Conservation (phyloP, 495 filamentous ascomycete species). For the Aspergillus homomorphus region DNA sequence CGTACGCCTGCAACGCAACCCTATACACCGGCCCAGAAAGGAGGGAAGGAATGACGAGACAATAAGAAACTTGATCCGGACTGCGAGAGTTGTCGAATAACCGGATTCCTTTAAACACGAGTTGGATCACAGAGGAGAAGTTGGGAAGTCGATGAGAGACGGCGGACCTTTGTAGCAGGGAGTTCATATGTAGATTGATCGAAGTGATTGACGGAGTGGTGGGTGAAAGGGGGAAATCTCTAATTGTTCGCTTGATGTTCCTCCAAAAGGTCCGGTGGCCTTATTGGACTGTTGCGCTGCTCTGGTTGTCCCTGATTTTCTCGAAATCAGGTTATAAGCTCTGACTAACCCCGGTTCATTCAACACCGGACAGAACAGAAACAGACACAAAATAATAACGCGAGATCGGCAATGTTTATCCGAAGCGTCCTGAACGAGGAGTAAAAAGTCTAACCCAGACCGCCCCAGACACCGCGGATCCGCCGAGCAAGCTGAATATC, state of each 20-base stretch:
- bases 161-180: neutral
- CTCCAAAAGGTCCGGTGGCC: neutral
- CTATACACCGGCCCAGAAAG: slow-evolving; percentile 7
- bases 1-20: neutral
- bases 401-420: neutral
- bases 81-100: neutral
- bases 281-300: neutral
- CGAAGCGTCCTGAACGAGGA: neutral
- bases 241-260: neutral
- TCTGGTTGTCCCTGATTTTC: neutral
- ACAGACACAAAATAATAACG: neutral
- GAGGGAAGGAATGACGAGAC: slow-evolving; percentile 3
- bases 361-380: neutral
- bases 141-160: neutral
- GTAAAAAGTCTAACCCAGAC: slow-evolving; percentile 45
- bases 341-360: neutral
- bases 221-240: too few relatives aligned
- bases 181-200: neutral
- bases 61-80: neutral
- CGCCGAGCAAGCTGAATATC: slow-evolving; percentile 87
- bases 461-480: slow-evolving; percentile 71
- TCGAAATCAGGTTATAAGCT: neutral
- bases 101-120: too few relatives aligned
- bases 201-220: too few relatives aligned
- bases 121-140: too few relatives aligned